Base-by-base conservation (phyloP, 2,329 filamentous ascomycete genomes). In the Aspergillus sp. region DNA sequence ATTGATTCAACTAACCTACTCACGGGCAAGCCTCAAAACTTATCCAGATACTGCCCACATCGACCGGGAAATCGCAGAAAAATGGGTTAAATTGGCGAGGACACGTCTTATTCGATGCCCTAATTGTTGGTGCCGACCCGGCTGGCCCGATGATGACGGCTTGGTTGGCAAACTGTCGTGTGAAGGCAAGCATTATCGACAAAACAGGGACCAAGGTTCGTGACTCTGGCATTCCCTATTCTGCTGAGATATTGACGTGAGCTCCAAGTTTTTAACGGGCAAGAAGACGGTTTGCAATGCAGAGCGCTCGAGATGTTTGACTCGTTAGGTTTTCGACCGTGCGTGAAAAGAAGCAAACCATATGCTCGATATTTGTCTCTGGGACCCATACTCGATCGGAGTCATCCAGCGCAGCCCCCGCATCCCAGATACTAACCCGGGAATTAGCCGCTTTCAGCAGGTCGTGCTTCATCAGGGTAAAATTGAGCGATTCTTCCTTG, bases 401-500 rank as follows among this genome's bases (percentile, higher is more conserved):
- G 72, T 77, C 0, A 82, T 92, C 55, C 78, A 78, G 50, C 82
- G 88, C 46, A 85, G 81, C 30, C 87, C 86, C 54, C 82, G 86
- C 48, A 86, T 89, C 19, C 82, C 85, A 0, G 88, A 91, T 72
- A 89, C 85, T 0, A 85, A 85, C 50, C 81, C 83, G 0, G 87
- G 85, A 0, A 79, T 89, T 54, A 88, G 83, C 23, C 82, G 84
- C 5, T 90, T 89, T 66, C 85, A 86, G 58, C 84, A 91, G 70
- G 84, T 87, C 3, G 86, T 90, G 4, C 74, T 93, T 45, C 89
- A 91, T 67, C 90, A 92, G 75, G 90, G 89, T 2, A 84, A 89
- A 1, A 86, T 91, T 63, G 89, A 92, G 70, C 80, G 83, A 0
- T 89, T 88, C 72, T 89, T 90, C 68, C 78, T 89, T 0, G 87